phyloP scores from a whole-genome alignment of 106 monocot species.

The Dendrobium catenatum region DNA sequence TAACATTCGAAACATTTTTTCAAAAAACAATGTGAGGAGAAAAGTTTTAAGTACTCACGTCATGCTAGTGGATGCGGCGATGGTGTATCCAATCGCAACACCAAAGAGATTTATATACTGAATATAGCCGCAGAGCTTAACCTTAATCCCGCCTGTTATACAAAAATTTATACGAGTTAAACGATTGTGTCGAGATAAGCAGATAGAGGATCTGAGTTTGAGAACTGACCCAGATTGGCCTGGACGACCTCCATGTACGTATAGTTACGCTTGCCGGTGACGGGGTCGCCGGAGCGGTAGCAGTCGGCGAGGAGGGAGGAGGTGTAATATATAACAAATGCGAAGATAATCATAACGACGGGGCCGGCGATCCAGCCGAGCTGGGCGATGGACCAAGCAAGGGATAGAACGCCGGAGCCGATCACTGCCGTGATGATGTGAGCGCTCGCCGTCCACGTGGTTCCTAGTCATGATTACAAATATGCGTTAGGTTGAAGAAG shows the following conservation, averaged over 20 bases:
- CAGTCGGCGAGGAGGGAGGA: conserved; percentile 31
- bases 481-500: not conserved
- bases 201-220: not conserved
- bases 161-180: not conserved
- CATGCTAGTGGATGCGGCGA: conserved; percentile 60
- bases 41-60: conserved; percentile 20
- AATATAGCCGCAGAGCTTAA: conserved; percentile 33
- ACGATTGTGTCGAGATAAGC: not conserved
- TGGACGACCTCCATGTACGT: conserved; percentile 46
- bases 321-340: conserved; percentile 32
- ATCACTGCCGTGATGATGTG: conserved; percentile 73
- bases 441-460: conserved; percentile 54
- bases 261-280: conserved; percentile 37
- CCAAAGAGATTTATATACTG: conserved; percentile 48
- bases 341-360: conserved; percentile 38
- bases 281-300: conserved; percentile 29
- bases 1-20: not conserved
- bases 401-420: conserved; percentile 55
- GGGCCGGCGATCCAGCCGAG: conserved; percentile 65
- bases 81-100: conserved; percentile 47
- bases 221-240: conserved; percentile 30
- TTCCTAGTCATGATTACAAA: not conserved
- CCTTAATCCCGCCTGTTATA: conserved; percentile 29
- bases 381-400: conserved; percentile 56
- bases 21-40: not conserved